Percentiles rank a stretch among this genome's conserved stretches.
Conservation (phyloP, 331 rosid species). For the Pyrus hybrid region DNA sequence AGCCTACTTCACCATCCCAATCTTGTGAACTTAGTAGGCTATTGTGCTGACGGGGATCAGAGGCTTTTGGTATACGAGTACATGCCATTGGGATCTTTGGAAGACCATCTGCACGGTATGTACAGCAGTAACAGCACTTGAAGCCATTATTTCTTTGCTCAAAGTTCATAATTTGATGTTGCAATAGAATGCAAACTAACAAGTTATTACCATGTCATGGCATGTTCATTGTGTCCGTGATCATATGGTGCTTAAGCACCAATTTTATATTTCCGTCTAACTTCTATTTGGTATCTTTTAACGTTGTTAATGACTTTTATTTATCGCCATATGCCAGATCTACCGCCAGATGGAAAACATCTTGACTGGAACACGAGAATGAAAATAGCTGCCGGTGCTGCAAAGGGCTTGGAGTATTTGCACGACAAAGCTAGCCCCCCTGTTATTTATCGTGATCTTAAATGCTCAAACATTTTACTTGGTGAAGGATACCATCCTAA, state of each 20-base stretch:
- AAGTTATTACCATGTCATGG: background rate
- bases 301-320: background rate
- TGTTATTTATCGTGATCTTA: conserved; percentile 34
- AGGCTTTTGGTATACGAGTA: conserved; percentile 34
- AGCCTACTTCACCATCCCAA: conserved; percentile 39
- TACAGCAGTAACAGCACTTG: background rate
- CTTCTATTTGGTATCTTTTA: background rate
- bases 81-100: conserved; percentile 34
- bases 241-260: background rate
- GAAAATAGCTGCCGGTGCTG: conserved; percentile 36
- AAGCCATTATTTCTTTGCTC: background rate
- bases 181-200: background rate
- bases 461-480: conserved; percentile 35
- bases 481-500: conserved; percentile 29
- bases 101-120: conserved; percentile 36
- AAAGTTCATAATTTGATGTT: background rate
- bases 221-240: background rate
- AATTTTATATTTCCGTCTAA: background rate
- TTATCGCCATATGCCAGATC: conserved; percentile 16
- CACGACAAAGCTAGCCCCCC: conserved; percentile 39
- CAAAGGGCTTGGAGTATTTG: conserved; percentile 40
- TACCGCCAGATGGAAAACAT: conserved; percentile 23
- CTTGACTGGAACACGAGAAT: conserved; percentile 38
- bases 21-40: conserved; percentile 34
- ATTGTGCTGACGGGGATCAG: conserved; percentile 40